Base-by-base conservation (phyloP, 78 protist genomes). In the Dictyostelium citrinum region DNA sequence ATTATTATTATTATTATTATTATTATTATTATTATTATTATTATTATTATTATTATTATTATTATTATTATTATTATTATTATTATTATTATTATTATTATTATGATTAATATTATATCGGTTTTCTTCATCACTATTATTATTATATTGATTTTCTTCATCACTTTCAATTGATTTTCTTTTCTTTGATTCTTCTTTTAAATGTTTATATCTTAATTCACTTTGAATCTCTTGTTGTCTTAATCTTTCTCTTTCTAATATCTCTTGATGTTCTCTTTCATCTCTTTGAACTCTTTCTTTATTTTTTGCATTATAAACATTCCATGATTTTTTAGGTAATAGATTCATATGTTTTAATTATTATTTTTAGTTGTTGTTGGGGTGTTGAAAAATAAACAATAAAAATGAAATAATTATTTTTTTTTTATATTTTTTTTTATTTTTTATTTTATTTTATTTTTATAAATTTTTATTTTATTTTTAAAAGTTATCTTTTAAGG, bases 401-500 rank as follows among this genome's bases (percentile, higher is more conserved):
- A n/a, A n/a, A n/a, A n/a, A n/a, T n/a, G n/a, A n/a, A 39, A 39
- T 39, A 39, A 39, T 39, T 5, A 39, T 55, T 16, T 55, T 20
- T 55, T 55, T 20, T 55, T 55, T 55, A 20, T 55, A 20, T 55
- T 55, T 14, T 49, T 49, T 49, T 51, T 55, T 55, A 20, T 55
- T 17, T 49, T 55, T 55, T 20, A 20, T 55, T 14, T 55, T 55
- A 20, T 20, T 17, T 55, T 55, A 6, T 20, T 37, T 17, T 64
- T 16, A 35, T 8, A 5, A 20, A 1, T 49, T 49, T 49, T 49
- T 81, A 17, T 33, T 64, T n/a, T 64, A 16, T 20, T 49, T 74
- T 90, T 83, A 64, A 39, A 77, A 83, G 3, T 55, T 64, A 76
- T 83, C 95, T 81, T 82, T 90, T n/a, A 90, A 81, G 45, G 68